phyloP scores from a whole-genome alignment of 306 rosid genomes.

The Morella rubra region DNA sequence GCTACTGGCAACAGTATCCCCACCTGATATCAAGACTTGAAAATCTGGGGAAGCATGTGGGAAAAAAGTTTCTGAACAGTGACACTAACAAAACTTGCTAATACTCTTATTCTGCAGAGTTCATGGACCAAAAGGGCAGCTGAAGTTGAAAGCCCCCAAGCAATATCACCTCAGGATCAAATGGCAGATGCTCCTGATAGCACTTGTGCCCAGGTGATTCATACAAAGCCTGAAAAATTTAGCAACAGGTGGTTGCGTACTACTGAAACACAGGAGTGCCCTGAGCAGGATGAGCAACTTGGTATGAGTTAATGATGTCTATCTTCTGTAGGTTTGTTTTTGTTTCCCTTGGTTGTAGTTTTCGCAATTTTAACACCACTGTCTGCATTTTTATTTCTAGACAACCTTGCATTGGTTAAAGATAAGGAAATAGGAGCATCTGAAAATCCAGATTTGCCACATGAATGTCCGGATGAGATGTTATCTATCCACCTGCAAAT shows the following conservation, averaged over 20 bases:
- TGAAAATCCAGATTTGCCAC: constrained; percentile 17
- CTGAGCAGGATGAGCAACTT: constrained; percentile 35
- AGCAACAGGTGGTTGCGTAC: constrained; percentile 37
- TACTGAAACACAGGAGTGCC: constrained; percentile 39
- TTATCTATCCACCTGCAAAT: constrained; percentile 34
- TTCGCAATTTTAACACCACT: constrained; percentile 21
- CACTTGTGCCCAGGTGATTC: constrained; percentile 51
- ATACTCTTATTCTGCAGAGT: constrained; percentile 43
- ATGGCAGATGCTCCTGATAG: constrained; percentile 49
- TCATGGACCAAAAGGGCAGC: constrained; percentile 51
- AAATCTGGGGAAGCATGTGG: background rate
- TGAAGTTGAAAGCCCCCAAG: constrained; percentile 45
- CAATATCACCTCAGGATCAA: constrained; percentile 39
- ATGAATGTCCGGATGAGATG: constrained; percentile 31
- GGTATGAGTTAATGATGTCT: constrained; percentile 43
- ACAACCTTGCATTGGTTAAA: constrained; percentile 47
- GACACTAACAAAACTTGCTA: background rate
- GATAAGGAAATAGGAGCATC: constrained; percentile 48
- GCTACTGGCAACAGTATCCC: background rate
- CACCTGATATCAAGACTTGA: background rate
- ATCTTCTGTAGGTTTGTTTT: constrained; percentile 7
- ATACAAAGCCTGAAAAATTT: constrained; percentile 35
- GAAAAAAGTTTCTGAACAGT: background rate
- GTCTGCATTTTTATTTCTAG: constrained; percentile 33
- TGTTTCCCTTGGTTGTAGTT: constrained; percentile 5